These are phyloP conservation scores for Fraxinus cuspidata DNA, from an alignment of 257 asterid genomes.

Conservation along the genomic window DNA sequence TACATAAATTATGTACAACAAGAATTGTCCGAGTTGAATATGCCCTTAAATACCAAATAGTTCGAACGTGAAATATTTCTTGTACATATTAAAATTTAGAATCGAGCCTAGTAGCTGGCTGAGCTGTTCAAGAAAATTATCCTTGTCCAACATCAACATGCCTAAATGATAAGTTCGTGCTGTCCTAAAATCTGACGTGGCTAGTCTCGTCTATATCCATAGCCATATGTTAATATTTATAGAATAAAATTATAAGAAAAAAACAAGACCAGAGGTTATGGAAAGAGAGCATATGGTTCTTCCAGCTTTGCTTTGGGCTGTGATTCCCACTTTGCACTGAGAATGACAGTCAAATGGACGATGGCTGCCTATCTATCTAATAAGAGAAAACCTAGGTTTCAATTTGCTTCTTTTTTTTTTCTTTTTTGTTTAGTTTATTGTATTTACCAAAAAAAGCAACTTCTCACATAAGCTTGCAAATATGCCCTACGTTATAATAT, in stretches of 20 bases:
- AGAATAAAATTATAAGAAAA: constrained; percentile 22
- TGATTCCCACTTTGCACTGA: constrained; percentile 8
- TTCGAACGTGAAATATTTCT: too few relatives aligned
- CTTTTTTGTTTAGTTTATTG: background rate
- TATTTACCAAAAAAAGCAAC: background rate
- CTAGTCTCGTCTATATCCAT: background rate
- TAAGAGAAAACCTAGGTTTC: background rate
- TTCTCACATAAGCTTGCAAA: background rate
- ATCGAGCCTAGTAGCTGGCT: too few relatives aligned
- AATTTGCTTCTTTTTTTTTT: background rate
- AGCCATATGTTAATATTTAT: background rate
- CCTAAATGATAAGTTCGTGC: background rate
- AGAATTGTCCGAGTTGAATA: too few relatives aligned
- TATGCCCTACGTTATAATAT: background rate
- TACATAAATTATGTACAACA: too few relatives aligned
- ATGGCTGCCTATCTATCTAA: background rate
- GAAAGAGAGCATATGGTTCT: constrained; percentile 61
- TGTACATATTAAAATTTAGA: too few relatives aligned
- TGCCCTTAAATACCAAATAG: too few relatives aligned
- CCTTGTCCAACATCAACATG: too few relatives aligned
- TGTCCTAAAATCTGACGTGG: background rate
- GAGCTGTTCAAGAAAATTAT: too few relatives aligned
- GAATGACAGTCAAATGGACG: constrained; percentile 4
- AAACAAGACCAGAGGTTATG: constrained; percentile 36
- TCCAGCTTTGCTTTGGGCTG: constrained; percentile 12